Percentiles rank a stretch among this genome's conserved stretches.
phyloP scores from a whole-genome alignment of 1,284 basidiomycete species.

The Puccinia polysora region DNA sequence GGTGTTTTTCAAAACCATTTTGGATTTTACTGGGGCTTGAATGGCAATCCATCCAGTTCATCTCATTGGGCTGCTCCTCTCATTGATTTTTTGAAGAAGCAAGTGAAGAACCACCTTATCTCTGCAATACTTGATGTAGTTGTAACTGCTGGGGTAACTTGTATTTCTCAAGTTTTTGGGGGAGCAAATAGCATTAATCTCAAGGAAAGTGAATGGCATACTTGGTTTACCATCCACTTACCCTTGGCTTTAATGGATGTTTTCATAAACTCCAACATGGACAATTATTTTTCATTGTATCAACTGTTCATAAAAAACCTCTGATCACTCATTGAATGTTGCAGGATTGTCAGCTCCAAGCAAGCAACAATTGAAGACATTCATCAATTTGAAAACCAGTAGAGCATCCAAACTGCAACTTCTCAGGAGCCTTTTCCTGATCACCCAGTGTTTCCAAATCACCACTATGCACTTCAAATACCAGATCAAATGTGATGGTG shows the following conservation, averaged over 20 bases:
- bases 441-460: constrained; percentile 31
- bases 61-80: not conserved
- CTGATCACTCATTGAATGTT: constrained; percentile 34
- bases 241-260: constrained; percentile 33
- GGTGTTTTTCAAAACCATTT: constrained; percentile 22
- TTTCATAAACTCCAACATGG: not conserved
- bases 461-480: constrained; percentile 45
- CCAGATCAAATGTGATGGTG: constrained; percentile 43
- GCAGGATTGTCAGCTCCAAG: constrained; percentile 31
- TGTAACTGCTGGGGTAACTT: constrained; percentile 43
- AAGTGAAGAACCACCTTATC: not conserved
- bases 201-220: constrained; percentile 45
- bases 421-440: constrained; percentile 4
- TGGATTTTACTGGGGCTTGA: not conserved
- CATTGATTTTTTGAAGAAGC: not conserved
- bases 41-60: not conserved
- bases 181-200: constrained; percentile 43
- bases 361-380: constrained; percentile 12
- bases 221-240: constrained; percentile 44
- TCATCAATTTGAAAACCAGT: not conserved
- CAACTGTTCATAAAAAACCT: constrained; percentile 17
- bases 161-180: constrained; percentile 38
- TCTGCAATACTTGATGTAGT: constrained; percentile 8
- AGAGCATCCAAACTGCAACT: constrained; percentile 13
- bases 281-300: not conserved